phyloP scores from a whole-genome alignment of 2,329 filamentous ascomycete species.

The Colletotrichum sojae region DNA sequence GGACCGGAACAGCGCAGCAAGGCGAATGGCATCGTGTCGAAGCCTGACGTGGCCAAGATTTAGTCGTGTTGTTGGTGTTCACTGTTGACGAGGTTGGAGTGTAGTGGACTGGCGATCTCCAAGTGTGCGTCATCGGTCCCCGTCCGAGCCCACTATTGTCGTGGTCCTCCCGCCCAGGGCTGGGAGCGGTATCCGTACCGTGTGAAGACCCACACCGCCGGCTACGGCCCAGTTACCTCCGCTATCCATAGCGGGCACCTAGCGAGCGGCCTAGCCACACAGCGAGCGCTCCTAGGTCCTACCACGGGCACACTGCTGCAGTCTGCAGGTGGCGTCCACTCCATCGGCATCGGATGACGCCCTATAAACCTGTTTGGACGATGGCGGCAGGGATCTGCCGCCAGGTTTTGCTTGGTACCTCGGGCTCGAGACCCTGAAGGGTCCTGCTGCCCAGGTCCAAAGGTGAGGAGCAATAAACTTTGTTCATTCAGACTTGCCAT shows the following conservation, averaged over 20 bases:
- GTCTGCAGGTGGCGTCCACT: background rate
- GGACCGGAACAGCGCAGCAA: constrained; percentile 30
- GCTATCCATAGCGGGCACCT: too few relatives aligned
- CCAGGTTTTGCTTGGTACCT: constrained; percentile 19
- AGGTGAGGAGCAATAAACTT: constrained; percentile 10
- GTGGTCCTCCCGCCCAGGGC: too few relatives aligned
- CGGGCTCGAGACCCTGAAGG: constrained; percentile 33
- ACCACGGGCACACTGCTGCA: background rate
- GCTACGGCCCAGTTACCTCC: too few relatives aligned
- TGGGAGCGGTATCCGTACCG: too few relatives aligned
- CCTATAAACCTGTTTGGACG: constrained; percentile 34
- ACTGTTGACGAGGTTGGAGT: background rate
- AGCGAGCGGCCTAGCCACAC: too few relatives aligned
- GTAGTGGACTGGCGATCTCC: constrained; percentile 11
- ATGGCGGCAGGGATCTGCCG: constrained; percentile 22
- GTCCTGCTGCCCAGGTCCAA: constrained; percentile 21
- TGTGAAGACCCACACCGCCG: background rate
- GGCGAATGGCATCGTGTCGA: constrained; percentile 2
- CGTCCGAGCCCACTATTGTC: constrained; percentile 9
- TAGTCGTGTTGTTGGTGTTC: constrained; percentile 31
- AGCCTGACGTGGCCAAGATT: constrained; percentile 39
- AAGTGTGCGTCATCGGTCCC: constrained; percentile 39
- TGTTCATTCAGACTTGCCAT: constrained; percentile 7
- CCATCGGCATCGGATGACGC: constrained; percentile 32
- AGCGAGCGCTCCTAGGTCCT: too few relatives aligned